phyloP scores from a whole-genome alignment of 805 yeast species.

The Yamadazyma akitaensis region DNA sequence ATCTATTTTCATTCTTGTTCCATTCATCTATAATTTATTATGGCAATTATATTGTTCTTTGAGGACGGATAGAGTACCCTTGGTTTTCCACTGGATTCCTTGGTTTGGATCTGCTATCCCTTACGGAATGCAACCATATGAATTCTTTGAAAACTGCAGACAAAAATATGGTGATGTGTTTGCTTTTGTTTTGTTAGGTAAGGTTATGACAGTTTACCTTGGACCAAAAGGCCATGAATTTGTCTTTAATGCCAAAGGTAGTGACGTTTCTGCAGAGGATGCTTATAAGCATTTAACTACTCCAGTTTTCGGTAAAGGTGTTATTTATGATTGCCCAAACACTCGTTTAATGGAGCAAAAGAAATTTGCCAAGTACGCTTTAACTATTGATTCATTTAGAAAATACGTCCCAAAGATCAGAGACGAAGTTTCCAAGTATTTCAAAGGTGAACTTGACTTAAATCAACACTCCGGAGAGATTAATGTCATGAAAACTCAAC shows the following conservation, averaged over 20 bases:
- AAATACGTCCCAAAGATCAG: slow-evolving; percentile 84
- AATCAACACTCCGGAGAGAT: slow-evolving; percentile 44
- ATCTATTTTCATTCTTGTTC: slow-evolving; percentile 40
- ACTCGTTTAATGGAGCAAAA: slow-evolving; percentile 95
- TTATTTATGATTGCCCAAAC: slow-evolving; percentile 95
- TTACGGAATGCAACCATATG: slow-evolving; percentile 93
- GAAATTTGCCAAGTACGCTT: slow-evolving; percentile 89
- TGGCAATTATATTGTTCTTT: slow-evolving; percentile 72
- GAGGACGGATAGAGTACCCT: slow-evolving; percentile 79
- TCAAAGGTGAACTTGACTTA: slow-evolving; percentile 51
- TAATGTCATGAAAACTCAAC: slow-evolving; percentile 78
- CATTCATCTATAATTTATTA: slow-evolving; percentile 60
- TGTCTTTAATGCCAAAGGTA: slow-evolving; percentile 82
- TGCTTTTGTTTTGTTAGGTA: slow-evolving; percentile 85
- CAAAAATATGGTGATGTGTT: slow-evolving; percentile 88
- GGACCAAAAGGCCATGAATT: slow-evolving; percentile 99
- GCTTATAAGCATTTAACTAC: slow-evolving; percentile 96
- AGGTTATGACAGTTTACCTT: slow-evolving; percentile 88
- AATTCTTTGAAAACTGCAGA: slow-evolving; percentile 77
- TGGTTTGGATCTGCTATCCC: slow-evolving; percentile 90
- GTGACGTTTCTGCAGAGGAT: slow-evolving; percentile 92
- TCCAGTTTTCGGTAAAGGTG: slow-evolving; percentile 98
- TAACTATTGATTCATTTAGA: slow-evolving; percentile 80
- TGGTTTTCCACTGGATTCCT: slow-evolving; percentile 90
- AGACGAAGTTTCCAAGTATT: slow-evolving; percentile 70